phyloP scores from a whole-genome alignment of 1,284 basidiomycete genomes.

The Pseudozyma thailandica region DNA sequence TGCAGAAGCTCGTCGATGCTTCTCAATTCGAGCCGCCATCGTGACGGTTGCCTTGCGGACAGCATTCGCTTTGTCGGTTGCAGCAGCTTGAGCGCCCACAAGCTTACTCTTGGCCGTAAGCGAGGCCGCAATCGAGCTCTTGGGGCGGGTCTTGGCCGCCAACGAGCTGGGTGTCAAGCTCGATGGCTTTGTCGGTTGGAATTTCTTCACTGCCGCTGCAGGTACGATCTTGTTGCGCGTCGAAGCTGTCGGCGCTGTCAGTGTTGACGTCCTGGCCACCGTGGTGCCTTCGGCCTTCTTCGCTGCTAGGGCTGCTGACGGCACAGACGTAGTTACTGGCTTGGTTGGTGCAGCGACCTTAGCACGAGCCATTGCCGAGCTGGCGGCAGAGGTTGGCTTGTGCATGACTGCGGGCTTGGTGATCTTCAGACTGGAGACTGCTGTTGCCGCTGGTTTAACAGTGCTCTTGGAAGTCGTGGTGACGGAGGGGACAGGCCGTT shows the following conservation, averaged over 20 bases:
- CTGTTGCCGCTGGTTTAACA: slow-evolving; percentile 5
- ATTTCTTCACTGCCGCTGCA: slow-evolving; percentile 21
- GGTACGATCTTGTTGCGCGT: slow-evolving; percentile 41
- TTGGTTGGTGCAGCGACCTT: slow-evolving; percentile 2
- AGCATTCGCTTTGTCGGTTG: slow-evolving; percentile 7
- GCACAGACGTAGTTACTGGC: background rate
- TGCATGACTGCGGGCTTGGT: slow-evolving; percentile 2
- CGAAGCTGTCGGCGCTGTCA: slow-evolving; percentile 35
- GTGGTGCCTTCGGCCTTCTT: slow-evolving; percentile 4
- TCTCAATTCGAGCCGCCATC: slow-evolving; percentile 16
- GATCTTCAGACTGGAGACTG: background rate
- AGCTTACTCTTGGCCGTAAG: slow-evolving; percentile 31
- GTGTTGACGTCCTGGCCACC: slow-evolving; percentile 8
- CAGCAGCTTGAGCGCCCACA: slow-evolving; percentile 8
- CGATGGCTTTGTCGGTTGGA: slow-evolving; percentile 27
- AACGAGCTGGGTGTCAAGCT: background rate
- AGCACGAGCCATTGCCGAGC: slow-evolving; percentile 5
- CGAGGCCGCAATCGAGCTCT: slow-evolving; percentile 28
- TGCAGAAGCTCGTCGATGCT: slow-evolving; percentile 11
- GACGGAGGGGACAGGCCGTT: slow-evolving; percentile 2
- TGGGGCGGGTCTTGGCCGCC: slow-evolving; percentile 4
- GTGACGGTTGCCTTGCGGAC: slow-evolving; percentile 16
- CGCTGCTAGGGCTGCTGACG: background rate
- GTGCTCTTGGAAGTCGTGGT: background rate
- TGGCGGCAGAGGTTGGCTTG: background rate